phyloP scores from a whole-genome alignment of 208 protist genomes.

The Trypanosoma conorhini region DNA sequence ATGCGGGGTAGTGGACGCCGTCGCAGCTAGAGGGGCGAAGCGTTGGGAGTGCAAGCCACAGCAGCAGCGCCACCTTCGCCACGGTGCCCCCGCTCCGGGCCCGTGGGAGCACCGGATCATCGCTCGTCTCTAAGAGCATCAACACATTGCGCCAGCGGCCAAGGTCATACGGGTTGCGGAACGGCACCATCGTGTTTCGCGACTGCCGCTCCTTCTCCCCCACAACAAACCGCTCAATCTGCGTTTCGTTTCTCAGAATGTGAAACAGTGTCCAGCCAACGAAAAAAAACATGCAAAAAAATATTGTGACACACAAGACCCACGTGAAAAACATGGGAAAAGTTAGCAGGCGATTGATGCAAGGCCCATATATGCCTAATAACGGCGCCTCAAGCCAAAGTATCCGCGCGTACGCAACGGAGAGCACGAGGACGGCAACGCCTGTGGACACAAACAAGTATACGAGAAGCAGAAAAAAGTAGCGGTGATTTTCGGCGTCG shows the following conservation, averaged over 20 bases:
- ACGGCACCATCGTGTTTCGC: conserved; percentile 32
- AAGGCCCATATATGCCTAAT: conserved; percentile 30
- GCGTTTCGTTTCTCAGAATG: conserved; percentile 61
- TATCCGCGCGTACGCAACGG: conserved; percentile 28
- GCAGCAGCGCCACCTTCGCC: conserved; percentile 24
- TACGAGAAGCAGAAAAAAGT: conserved; percentile 71
- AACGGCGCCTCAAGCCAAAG: conserved; percentile 4
- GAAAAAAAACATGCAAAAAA: conserved; percentile 55
- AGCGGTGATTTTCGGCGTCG: conserved; percentile 79
- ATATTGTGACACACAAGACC: conserved; percentile 38
- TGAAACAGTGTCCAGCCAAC: conserved; percentile 29
- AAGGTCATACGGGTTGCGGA: conserved; percentile 74
- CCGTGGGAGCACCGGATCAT: conserved; percentile 44
- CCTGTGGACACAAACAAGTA: conserved; percentile 53
- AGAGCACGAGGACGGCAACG: conserved; percentile 29
- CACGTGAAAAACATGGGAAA: conserved; percentile 38
- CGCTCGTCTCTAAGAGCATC: conserved; percentile 47
- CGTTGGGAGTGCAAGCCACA: conserved; percentile 64
- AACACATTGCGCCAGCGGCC: conserved; percentile 70
- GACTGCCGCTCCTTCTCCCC: conserved; percentile 33
- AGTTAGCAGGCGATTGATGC: conserved; percentile 13
- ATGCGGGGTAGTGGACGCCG: conserved; percentile 73
- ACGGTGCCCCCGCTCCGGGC: neutral
- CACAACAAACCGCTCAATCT: conserved; percentile 55
- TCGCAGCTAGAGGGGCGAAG: conserved; percentile 43